Base-by-base conservation (phyloP, 2,329 filamentous ascomycete species). In the Paecilomyces fulvus region DNA sequence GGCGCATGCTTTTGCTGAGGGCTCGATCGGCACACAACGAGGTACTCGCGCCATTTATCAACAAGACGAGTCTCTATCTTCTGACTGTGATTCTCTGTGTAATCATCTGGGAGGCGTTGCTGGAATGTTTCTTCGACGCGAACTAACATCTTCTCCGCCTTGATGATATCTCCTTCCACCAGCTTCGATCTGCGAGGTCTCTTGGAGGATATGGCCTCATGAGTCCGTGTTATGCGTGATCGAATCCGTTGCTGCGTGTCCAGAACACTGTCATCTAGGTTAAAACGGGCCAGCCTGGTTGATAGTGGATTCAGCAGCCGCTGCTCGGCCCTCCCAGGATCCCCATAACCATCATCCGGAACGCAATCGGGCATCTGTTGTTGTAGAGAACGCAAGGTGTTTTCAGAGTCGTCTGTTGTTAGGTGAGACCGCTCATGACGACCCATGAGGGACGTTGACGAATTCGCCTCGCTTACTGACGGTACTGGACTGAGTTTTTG, bases 81-180 rank as follows among this genome's bases (percentile, higher is more conserved):
- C 58, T 83, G 73, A 59, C 81, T 85, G 50, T 80, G 78, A 60
- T 85, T 86, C 65, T 88, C 85, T 55, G 83, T 80, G 60, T 83
- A 87, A 56, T 86, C 82, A 6, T 80, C 77, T 0, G 82, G 79
- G 8, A 85, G 70, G 3, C 79, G 62, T n/a, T 72, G 73, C 60
- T 79, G 77, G 46, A 75, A 64, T 6, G 75, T 78, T 46, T 76
- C 75, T 62, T 86, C 85, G 23, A 86, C 77, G 21, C 83, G 78
- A 20, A 87, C 80, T 21, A 88, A 78, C 85, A 88, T 88, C 58
- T 80, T 83, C 65, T 87, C 84, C 70, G 85, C 84, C 68, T 86
- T 86, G 56, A 87, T 74, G 53, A 87, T 82, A 59, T 85, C 79
- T 4, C 85, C 85, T 61, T 84, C 79, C 54, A 76, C 72, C 23